Percentiles rank a stretch among this genome's conserved stretches.
Conservation (phyloP, 2,329 filamentous ascomycete species). For the Kalmusia sp. region DNA sequence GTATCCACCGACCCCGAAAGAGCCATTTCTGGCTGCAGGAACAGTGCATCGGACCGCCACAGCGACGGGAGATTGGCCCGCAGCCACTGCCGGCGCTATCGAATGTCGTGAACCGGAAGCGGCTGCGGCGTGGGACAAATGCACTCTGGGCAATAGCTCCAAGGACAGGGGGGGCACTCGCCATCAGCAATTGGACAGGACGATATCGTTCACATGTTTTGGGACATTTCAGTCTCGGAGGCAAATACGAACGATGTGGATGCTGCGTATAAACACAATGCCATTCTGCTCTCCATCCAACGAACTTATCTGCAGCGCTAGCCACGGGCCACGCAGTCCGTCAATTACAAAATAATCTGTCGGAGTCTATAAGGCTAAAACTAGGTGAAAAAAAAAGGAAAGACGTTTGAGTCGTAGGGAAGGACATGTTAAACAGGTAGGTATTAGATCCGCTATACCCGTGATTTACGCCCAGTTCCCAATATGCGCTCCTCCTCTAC, state of each 20-base stretch:
- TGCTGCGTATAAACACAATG: slow-evolving; percentile 8
- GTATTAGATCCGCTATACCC: slow-evolving; percentile 6
- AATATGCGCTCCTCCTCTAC: neutral
- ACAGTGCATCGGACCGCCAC: neutral
- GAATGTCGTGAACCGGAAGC: neutral
- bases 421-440: slow-evolving; percentile 7
- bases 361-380: slow-evolving; percentile 16
- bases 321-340: slow-evolving; percentile 20
- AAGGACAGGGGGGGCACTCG: no score
- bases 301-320: slow-evolving; percentile 18
- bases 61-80: neutral
- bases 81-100: neutral
- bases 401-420: slow-evolving; percentile 22
- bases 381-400: slow-evolving; percentile 19
- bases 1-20: neutral
- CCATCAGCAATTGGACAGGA: no score
- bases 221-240: no score
- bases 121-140: neutral
- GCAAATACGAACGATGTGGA: no score
- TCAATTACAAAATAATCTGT: slow-evolving; percentile 27
- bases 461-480: slow-evolving; percentile 3
- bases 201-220: no score
- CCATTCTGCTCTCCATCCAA: slow-evolving; percentile 13
- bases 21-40: neutral
- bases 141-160: neutral